phyloP scores from a whole-genome alignment of 148 eudicot species.

The Heliosperma pusillum region DNA sequence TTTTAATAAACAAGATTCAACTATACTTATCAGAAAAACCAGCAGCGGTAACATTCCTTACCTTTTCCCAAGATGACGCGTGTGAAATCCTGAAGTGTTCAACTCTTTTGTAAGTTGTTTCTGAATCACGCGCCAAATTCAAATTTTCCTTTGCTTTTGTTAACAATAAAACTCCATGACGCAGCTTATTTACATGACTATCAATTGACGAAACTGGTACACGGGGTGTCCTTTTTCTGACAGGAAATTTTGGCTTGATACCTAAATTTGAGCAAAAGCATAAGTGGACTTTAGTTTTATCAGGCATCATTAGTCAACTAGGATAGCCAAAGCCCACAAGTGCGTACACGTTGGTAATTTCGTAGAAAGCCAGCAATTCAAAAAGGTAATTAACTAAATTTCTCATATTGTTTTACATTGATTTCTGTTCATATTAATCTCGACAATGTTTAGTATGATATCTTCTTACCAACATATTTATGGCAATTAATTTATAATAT shows the following conservation, averaged over 20 bases:
- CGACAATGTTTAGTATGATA: not conserved
- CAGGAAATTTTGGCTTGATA: slow-evolving; percentile 32
- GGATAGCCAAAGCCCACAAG: not conserved
- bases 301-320: not conserved
- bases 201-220: slow-evolving; percentile 28
- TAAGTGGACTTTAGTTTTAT: slow-evolving; percentile 11
- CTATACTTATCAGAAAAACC: slow-evolving; percentile 4
- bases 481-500: not conserved
- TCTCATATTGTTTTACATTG: not conserved
- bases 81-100: slow-evolving; percentile 11
- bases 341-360: not conserved
- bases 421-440: not conserved
- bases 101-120: slow-evolving; percentile 18
- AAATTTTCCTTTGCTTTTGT: slow-evolving; percentile 21
- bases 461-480: not conserved
- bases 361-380: not conserved
- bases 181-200: slow-evolving; percentile 19
- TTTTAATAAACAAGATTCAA: not conserved
- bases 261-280: slow-evolving; percentile 22
- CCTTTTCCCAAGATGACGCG: slow-evolving; percentile 18
- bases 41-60: slow-evolving; percentile 6
- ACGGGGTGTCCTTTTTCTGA: slow-evolving; percentile 48
- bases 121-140: slow-evolving; percentile 20
- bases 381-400: not conserved
- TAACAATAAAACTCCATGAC: slow-evolving; percentile 18